These are phyloP conservation scores for Ophiosphaerella narmari DNA, from an alignment of 2,329 filamentous ascomycete species.

Conservation along the genomic window DNA sequence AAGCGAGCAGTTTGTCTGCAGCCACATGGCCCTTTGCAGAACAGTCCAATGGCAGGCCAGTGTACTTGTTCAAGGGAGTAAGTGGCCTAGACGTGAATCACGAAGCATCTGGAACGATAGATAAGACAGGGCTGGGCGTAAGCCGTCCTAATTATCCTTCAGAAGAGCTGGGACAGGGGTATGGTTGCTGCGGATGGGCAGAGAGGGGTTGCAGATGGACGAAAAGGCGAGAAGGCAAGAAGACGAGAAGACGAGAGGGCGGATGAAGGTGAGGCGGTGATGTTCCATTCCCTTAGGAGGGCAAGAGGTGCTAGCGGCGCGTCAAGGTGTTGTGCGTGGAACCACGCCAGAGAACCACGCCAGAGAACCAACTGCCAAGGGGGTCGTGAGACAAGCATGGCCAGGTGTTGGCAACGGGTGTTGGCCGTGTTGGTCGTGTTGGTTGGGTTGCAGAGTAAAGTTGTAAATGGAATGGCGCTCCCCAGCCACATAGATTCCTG, in stretches of 20 bases:
- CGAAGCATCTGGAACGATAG: slow-evolving; percentile 16
- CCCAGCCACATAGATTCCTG: slow-evolving; percentile 25
- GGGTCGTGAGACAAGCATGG: too few relatives aligned
- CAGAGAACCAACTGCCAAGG: too few relatives aligned
- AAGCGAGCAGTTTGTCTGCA: slow-evolving; percentile 27
- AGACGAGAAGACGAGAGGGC: too few relatives aligned
- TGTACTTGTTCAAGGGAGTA: slow-evolving; percentile 7
- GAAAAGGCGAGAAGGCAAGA: not conserved
- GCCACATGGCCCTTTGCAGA: slow-evolving; percentile 24
- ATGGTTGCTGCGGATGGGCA: not conserved
- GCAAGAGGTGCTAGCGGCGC: too few relatives aligned
- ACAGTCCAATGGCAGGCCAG: slow-evolving; percentile 18
- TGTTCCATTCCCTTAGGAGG: too few relatives aligned
- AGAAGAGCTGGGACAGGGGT: slow-evolving; percentile 14
- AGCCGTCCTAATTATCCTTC: slow-evolving; percentile 23
- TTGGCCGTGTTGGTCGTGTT: not conserved
- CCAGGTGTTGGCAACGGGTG: too few relatives aligned
- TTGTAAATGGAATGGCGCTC: slow-evolving; percentile 11
- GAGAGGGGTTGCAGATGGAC: not conserved
- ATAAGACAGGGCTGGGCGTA: slow-evolving; percentile 31
- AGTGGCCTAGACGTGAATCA: slow-evolving; percentile 13
- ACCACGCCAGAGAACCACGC: too few relatives aligned
- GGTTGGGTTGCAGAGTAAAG: slow-evolving; percentile 8
- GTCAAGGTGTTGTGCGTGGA: too few relatives aligned
- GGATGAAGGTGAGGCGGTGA: too few relatives aligned